Evolutionary conservation across 2,329 filamentous ascomycete genomes (phyloP).

Genomic region (Stagonosporopsis tanaceti): DNA sequence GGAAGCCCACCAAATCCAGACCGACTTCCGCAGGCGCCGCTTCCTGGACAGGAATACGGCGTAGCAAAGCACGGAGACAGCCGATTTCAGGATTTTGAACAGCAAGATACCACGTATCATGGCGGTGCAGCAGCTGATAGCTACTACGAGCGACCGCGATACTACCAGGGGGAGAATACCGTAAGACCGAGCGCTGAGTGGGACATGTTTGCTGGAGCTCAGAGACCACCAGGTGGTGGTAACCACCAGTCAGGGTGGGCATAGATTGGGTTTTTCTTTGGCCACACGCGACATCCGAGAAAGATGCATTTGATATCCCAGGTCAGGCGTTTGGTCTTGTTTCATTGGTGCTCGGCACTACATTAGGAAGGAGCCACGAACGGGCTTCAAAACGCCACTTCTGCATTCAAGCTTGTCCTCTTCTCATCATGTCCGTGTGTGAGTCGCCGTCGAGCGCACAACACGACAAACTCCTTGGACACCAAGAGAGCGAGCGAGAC

Average conservation of each 20-base stretch:
- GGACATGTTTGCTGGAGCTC: constrained; percentile 37
- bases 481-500: too few species aligned
- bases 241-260: constrained; percentile 8
- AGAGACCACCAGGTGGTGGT: constrained; percentile 13
- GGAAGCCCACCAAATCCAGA: constrained; percentile 26
- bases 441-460: neutral
- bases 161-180: constrained; percentile 7
- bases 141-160: constrained; percentile 18
- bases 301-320: constrained; percentile 19
- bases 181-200: constrained; percentile 26
- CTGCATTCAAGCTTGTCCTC: neutral
- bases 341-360: neutral
- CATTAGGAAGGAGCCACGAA: neutral
- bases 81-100: constrained; percentile 27
- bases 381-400: neutral
- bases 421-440: neutral
- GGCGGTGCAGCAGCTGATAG: constrained; percentile 9
- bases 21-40: constrained; percentile 32
- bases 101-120: constrained; percentile 31
- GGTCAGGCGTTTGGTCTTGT: constrained; percentile 13
- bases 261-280: neutral
- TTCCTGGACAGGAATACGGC: constrained; percentile 38
- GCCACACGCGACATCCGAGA: constrained; percentile 7
- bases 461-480: neutral
- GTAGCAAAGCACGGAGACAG: constrained; percentile 18